phyloP scores from a whole-genome alignment of 805 yeast species.

The Myxozyma melibiosi region DNA sequence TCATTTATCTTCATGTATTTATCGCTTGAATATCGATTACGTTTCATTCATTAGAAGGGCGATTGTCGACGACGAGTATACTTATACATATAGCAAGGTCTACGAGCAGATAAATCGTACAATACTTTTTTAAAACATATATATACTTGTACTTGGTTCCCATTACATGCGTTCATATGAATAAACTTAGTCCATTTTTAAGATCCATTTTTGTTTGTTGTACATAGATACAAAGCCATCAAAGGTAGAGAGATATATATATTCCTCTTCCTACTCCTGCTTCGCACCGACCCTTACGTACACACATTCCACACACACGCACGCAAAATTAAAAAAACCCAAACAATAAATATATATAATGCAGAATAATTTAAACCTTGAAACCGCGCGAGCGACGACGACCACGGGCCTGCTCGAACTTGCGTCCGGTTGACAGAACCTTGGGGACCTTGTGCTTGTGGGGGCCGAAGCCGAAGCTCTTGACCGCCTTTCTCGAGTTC shows the following conservation, averaged over 20 bases:
- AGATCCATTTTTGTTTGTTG: conserved; percentile 3
- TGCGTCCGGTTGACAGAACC: conserved; percentile 96
- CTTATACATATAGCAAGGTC: too few species aligned
- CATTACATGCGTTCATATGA: conserved; percentile 12
- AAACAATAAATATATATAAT: conserved; percentile 4
- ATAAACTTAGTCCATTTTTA: conserved; percentile 6
- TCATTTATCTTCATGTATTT: too few species aligned
- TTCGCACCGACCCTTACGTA: conserved; percentile 14
- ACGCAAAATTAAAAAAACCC: conserved; percentile 10
- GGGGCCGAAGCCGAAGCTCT: conserved; percentile 99
- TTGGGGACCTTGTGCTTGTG: conserved; percentile 99
- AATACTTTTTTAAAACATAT: conserved; percentile 9
- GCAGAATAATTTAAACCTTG: conserved; percentile 78
- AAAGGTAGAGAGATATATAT: neutral
- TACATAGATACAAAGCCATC: conserved; percentile 6
- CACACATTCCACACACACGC: conserved; percentile 5
- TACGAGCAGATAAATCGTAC: too few species aligned
- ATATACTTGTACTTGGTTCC: conserved; percentile 4
- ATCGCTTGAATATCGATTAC: too few species aligned
- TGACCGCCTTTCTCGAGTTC: conserved; percentile 98
- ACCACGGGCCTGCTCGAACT: conserved; percentile 99
- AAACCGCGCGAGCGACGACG: conserved; percentile 99
- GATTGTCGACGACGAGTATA: too few species aligned
- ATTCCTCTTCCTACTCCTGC: neutral
- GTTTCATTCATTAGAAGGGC: too few species aligned